Evolutionary conservation across 345 rosid genomes (phyloP).

Genomic region (Sapria himalayana): DNA sequence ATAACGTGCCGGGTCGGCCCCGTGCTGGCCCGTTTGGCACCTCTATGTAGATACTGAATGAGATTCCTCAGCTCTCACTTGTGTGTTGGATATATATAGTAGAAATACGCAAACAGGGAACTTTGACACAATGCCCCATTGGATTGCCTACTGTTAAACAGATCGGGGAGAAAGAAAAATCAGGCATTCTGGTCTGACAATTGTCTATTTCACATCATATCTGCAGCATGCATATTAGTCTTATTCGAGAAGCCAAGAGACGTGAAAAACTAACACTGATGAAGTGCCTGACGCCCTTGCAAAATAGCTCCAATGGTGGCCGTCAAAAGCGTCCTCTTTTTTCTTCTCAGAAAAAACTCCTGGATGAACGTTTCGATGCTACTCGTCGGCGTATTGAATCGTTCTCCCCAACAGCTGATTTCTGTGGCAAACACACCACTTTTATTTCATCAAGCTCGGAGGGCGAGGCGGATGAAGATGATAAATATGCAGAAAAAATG

Average conservation of each 20-base stretch:
- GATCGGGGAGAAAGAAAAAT: too few relatives aligned
- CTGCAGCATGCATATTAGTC: slow-evolving; percentile 57
- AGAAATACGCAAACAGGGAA: too few relatives aligned
- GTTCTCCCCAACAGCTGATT: slow-evolving; percentile 7
- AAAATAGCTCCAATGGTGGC: slow-evolving; percentile 11
- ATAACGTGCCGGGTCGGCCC: too few relatives aligned
- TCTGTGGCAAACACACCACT: slow-evolving; percentile 14
- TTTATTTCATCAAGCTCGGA: slow-evolving; percentile 19
- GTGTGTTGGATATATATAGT: too few relatives aligned
- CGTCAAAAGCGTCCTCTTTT: slow-evolving; percentile 16
- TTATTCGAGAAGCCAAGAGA: slow-evolving; percentile 38
- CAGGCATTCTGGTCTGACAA: too few relatives aligned
- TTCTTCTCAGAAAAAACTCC: slow-evolving; percentile 5
- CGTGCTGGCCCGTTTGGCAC: too few relatives aligned
- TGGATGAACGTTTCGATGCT: slow-evolving; percentile 11
- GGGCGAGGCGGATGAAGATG: slow-evolving; percentile 16
- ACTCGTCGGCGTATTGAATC: slow-evolving; percentile 10
- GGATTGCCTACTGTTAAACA: too few relatives aligned
- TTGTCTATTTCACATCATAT: too few relatives aligned
- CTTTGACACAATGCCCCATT: too few relatives aligned
- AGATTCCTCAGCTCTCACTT: too few relatives aligned
- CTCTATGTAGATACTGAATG: too few relatives aligned
- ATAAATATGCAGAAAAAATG: slow-evolving; percentile 1
- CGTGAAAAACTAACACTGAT: slow-evolving; percentile 24
- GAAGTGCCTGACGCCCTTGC: slow-evolving; percentile 16